Conservation (phyloP, 371 early-diverging fungal genomes). For the Mucor plumbeus region DNA sequence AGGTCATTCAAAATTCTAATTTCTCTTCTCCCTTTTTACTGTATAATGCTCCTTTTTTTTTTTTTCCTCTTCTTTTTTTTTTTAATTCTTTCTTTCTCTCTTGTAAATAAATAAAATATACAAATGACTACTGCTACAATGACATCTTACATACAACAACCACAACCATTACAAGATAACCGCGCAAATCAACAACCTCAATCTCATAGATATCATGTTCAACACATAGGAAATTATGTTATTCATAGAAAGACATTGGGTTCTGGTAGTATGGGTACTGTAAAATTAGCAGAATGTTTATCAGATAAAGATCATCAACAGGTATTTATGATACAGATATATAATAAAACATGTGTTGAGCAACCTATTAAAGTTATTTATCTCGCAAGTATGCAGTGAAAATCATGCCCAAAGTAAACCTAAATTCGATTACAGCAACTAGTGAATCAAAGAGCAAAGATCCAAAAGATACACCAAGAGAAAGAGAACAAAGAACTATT, state of each 20-base stretch:
- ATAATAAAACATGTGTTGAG: background rate
- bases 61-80: background rate
- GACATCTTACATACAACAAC: background rate
- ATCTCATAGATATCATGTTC: slow-evolving; percentile 15
- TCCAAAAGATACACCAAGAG: slow-evolving; percentile 58
- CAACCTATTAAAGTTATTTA: background rate
- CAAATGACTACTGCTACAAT: slow-evolving; percentile 14
- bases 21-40: background rate
- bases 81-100: background rate
- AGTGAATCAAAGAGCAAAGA: slow-evolving; percentile 34
- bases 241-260: slow-evolving; percentile 85
- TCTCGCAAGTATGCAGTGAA: slow-evolving; percentile 52
- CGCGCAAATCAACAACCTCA: background rate
- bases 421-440: slow-evolving; percentile 11
- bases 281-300: slow-evolving; percentile 82
- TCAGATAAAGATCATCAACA: slow-evolving; percentile 44
- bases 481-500: slow-evolving; percentile 74
- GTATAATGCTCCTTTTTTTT: slow-evolving; percentile 1
- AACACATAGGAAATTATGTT: slow-evolving; percentile 47
- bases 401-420: slow-evolving; percentile 55
- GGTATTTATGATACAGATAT: slow-evolving; percentile 17
- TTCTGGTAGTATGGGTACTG: slow-evolving; percentile 97
- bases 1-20: background rate
- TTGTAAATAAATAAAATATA: background rate
- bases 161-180: background rate